Evolutionary conservation across 352 stramenopile species (phyloP), one percentile per base, ranked within the genome.

Genomic region (Globisporangium paroecandrum): DNA sequence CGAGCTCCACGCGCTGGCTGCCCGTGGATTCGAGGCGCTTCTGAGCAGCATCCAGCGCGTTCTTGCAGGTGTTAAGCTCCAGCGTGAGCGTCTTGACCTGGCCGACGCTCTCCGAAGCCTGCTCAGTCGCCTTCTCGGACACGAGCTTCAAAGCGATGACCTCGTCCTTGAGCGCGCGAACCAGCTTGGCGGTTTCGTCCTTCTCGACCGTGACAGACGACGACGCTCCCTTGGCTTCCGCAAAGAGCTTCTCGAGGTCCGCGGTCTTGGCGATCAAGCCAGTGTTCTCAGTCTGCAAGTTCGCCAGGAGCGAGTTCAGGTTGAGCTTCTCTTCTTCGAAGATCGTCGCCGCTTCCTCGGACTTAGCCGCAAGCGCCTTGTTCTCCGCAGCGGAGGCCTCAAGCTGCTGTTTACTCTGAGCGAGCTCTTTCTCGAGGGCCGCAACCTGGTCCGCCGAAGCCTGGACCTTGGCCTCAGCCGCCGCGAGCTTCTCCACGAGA

Each of bases 101-200:
- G 8, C 58, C 59, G 9, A 67, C 64, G 58, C 75, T 78, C 9
- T 27, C 60, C 1, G 75, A 69, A 15, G 69, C 77, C 24, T 77
- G 57, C 60, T 78, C 74, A 0, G 64, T 24, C 34, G 72, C 75
- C 34, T 80, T 79, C 51, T 89, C 71, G 3, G 49, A 71, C 41
- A 83, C 59, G 3, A 87, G 68, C 64, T 84, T 81, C 8, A 84
- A 60, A 0, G 72, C 53, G 6, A 83, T 55, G n/a, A 90, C 66
- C 43, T 89, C 71, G 32, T 88, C 78, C 74, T 91, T 85, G 34
- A 91, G 75, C 24, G 70, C 63, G 4, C 63, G 70, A 27, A 91
- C 41, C 27, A 80, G 69, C 34, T 69, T 66, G 1, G 43, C 51
- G 8, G 71, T n/a, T 13, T 80, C 72, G 13, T 84, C 69, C 65